Evolutionary conservation across 768 basidiomycete species (phyloP), one percentile per base, ranked within the genome.

Genomic region (Xerocomellus intermedius): DNA sequence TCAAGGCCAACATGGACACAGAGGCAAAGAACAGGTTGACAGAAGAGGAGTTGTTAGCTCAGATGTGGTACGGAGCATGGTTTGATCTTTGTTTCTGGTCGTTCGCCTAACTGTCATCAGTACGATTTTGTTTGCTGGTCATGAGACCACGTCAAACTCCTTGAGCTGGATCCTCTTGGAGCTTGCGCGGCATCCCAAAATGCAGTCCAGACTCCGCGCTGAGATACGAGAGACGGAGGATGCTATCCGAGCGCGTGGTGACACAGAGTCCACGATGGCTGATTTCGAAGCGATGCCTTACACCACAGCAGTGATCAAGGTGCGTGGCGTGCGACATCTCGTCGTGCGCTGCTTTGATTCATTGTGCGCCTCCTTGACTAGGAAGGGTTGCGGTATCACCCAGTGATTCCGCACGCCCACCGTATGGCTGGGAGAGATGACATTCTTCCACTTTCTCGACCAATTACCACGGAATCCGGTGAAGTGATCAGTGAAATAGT

Each of bases 121-220:
- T 17, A 79, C 77, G 22, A 75, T 81, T 12, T 60, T 80, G 12
- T 59, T 81, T 12, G 78, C 78, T 38, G 79, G 78, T 2, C 80
- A 87, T 64, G 86, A 86, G 65, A 87, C 85, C 4, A 83, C 80
- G 47, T 78, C 86, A 4, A 82, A 77, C 36, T 75, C 79, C 2
- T 49, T 86, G 30, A 75, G 77, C 51, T 91, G 86, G 85, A 76
- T 81, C 8, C 69, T 91, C 8, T 73, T 85, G 51, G 83, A 85
- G 59, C 75, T 93, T 5, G 79, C 85, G 4, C 77, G 74, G 38
- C 71, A 83, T 56, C 83, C 80, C 0, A 73, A 82, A 19, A 67
- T 83, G 3, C 89, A 93, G 64, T 68, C 70, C 3, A 78, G 75
- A 53, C 79, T 92, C 21, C 82, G 90, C 16, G 72, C 19, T 2